Percentiles rank a stretch among this genome's conserved stretches.
phyloP scores from a whole-genome alignment of 1,284 basidiomycete genomes.

The Leccinum fallax region DNA sequence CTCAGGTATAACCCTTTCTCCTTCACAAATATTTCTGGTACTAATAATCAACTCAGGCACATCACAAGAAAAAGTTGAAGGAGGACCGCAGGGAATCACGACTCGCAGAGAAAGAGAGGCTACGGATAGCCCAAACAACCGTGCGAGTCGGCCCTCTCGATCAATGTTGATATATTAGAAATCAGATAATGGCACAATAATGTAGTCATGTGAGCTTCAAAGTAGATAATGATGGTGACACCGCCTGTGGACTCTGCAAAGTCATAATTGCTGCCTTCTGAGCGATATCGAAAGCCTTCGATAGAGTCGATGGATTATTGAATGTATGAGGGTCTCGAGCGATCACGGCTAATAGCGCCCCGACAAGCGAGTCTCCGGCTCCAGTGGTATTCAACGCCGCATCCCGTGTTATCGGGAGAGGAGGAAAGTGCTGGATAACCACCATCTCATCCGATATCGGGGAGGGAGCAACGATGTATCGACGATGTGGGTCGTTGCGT shows the following conservation, averaged over 20 bases:
- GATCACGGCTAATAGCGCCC: constrained; percentile 66
- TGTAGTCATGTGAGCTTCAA: constrained; percentile 18
- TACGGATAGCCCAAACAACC: constrained; percentile 51
- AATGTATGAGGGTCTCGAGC: constrained; percentile 48
- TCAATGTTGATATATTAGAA: constrained; percentile 11
- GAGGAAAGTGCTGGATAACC: constrained; percentile 73
- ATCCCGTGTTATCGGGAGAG: constrained; percentile 47
- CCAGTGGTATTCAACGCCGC: constrained; percentile 80
- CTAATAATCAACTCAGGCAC: constrained; percentile 41
- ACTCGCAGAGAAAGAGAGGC: constrained; percentile 46
- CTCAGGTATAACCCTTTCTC: constrained; percentile 48
- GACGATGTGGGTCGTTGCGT: constrained; percentile 46
- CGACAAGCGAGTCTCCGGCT: constrained; percentile 88
- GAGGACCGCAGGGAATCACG: constrained; percentile 39
- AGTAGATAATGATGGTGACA: constrained; percentile 61
- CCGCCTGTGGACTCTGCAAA: constrained; percentile 61
- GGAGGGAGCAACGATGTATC: constrained; percentile 56
- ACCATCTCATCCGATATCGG: constrained; percentile 47
- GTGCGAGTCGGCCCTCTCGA: constrained; percentile 62
- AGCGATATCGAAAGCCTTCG: constrained; percentile 48
- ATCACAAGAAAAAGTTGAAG: constrained; percentile 58
- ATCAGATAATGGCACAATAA: neutral
- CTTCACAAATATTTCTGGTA: neutral
- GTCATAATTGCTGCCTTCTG: constrained; percentile 70
- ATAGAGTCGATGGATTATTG: constrained; percentile 45